Conservation (phyloP, 2,329 filamentous ascomycete species). For the Lasiodiplodia gonubiensis region DNA sequence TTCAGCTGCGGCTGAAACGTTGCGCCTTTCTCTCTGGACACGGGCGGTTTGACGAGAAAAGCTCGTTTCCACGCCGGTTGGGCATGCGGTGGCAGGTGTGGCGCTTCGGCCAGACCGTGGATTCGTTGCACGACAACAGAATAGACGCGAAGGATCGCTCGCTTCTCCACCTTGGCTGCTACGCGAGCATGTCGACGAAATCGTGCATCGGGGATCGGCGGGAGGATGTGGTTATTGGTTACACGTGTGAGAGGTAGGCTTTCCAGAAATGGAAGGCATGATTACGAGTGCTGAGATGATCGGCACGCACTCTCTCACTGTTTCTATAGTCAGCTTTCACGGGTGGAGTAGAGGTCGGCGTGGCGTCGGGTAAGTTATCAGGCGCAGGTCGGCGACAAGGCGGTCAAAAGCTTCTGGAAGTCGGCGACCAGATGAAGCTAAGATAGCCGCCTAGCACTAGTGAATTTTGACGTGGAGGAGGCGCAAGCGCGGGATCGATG, state of each 20-base stretch:
- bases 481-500: too few relatives aligned
- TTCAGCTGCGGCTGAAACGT: neutral
- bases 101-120: neutral
- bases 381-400: neutral
- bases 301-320: too few relatives aligned
- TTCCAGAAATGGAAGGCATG: neutral
- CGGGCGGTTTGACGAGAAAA: neutral
- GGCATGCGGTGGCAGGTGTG: neutral
- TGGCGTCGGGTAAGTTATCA: too few relatives aligned
- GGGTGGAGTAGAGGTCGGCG: neutral
- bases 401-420: neutral
- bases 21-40: neutral
- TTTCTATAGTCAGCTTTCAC: neutral
- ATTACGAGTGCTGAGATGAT: neutral
- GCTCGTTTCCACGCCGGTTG: neutral
- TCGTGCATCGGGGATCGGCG: neutral
- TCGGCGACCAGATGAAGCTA: constrained; percentile 8
- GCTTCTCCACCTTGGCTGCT: neutral
- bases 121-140: neutral
- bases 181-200: neutral
- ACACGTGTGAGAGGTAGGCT: neutral
- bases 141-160: neutral
- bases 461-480: neutral
- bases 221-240: neutral
- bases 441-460: neutral